Evolutionary conservation across 305 asterid genomes (phyloP), one percentile per base, ranked within the genome.

Genomic region (Vinca major): DNA sequence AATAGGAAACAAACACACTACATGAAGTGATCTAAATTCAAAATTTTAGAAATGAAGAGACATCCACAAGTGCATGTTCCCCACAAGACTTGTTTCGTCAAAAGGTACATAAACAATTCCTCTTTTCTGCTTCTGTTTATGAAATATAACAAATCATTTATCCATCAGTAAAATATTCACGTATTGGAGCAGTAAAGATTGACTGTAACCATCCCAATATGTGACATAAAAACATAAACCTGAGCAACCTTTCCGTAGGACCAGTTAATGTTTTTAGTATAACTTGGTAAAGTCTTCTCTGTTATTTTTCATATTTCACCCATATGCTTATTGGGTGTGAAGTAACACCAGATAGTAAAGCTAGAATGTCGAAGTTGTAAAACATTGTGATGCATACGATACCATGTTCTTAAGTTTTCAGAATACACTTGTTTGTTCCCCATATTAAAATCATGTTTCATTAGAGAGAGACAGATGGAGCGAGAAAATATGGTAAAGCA

Each of bases 271-370:
- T 19, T 16, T 9, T 62, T 62, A 7, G 13, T 62, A 60, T 20
- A 62, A 62, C n/a, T 62, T 62, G 52, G 52, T 13, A 48, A 13
- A 50, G 49, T 16, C 13, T 26, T 66, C 36, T 12, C 36, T 66
- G n/a, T 41, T 41, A 5, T 3, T 50, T 50, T 44, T 37, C 8
- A 40, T 17, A 67, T 39, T 50, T 13, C 39, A 62, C 16, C 20
- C n/a, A 8, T 19, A 40, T 37, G 45, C 62, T 62, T 52, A 62
- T 21, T 43, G 44, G 16, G 62, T 37, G 45, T 9, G 21, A 40
- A 50, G 45, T 45, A 62, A 37, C 11, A 63, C 41, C 63, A 52
- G 64, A n/a, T n/a, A 68, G 5, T n/a, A 9, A 52, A 54, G 49
- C 53, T 26, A 57, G 40, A 63, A 5, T 33, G 13, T 13, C 12